Percentiles rank a stretch among this genome's conserved stretches.
Evolutionary conservation across 75 land plant genomes (phyloP).

Genomic region (Azolla pinnata): DNA sequence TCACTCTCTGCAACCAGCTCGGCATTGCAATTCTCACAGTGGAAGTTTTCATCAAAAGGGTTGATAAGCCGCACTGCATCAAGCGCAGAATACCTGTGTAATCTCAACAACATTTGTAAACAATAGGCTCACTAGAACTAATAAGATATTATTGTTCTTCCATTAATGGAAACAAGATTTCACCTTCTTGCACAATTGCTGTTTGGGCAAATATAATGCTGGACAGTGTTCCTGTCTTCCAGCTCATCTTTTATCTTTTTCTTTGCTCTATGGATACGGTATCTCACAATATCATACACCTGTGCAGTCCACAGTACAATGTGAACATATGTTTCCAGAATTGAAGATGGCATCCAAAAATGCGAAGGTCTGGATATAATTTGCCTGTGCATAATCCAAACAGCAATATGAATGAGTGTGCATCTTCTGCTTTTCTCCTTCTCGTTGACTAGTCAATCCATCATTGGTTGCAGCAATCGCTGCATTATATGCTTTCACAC

Average conservation of each 20-base stretch:
- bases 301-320: constrained; percentile 11
- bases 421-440: constrained; percentile 77
- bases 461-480: constrained; percentile 76
- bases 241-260: constrained; percentile 88
- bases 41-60: constrained; percentile 17
- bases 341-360: background rate
- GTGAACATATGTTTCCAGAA: background rate
- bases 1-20: constrained; percentile 89
- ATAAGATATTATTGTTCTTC: background rate
- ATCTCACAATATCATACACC: constrained; percentile 90
- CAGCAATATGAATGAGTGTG: constrained; percentile 97
- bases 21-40: constrained; percentile 63
- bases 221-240: constrained; percentile 82
- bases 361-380: background rate
- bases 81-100: constrained; percentile 66
- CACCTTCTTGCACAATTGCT: constrained; percentile 36
- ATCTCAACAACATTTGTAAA: background rate
- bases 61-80: constrained; percentile 67
- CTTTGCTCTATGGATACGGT: constrained; percentile 78
- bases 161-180: background rate
- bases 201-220: constrained; percentile 80
- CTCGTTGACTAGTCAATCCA: constrained; percentile 24
- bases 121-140: background rate
- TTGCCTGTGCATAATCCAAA: constrained; percentile 91
- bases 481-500: constrained; percentile 73